These are phyloP conservation scores for Bombardia bombarda DNA, from an alignment of 495 filamentous ascomycete genomes.

Conservation along the genomic window DNA sequence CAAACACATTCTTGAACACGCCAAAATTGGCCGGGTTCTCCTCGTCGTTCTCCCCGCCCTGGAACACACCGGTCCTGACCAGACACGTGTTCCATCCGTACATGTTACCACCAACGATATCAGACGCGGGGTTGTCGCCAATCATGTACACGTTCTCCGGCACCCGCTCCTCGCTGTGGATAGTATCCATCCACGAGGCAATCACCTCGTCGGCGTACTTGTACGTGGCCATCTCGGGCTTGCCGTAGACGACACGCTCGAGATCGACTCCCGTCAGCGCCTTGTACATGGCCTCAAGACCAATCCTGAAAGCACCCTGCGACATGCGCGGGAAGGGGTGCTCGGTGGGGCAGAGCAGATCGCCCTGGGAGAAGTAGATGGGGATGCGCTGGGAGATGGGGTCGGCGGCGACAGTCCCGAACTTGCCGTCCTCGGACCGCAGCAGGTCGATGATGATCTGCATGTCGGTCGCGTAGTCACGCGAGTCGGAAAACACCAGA, in stretches of 20 bases:
- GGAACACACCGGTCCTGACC: conserved; percentile 54
- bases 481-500: conserved; percentile 73
- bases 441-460: conserved; percentile 81
- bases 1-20: conserved; percentile 71
- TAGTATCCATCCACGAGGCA: conserved; percentile 64
- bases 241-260: conserved; percentile 79
- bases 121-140: conserved; percentile 71
- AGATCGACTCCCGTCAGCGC: conserved; percentile 64
- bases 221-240: conserved; percentile 73
- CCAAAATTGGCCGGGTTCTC: conserved; percentile 92
- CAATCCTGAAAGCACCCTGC: conserved; percentile 69
- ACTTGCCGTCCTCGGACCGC: conserved; percentile 62
- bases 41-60: conserved; percentile 70
- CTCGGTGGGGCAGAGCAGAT: conserved; percentile 69
- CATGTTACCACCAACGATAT: conserved; percentile 74
- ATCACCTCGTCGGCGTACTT: conserved; percentile 75
- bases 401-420: conserved; percentile 57
- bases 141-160: conserved; percentile 76
- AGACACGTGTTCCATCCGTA: conserved; percentile 82
- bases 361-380: conserved; percentile 69
- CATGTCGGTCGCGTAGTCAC: conserved; percentile 76
- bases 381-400: conserved; percentile 62
- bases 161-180: conserved; percentile 63
- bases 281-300: conserved; percentile 73
- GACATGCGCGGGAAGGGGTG: conserved; percentile 66